These are phyloP conservation scores for Lavandula angustifolia DNA, from an alignment of 257 asterid genomes.

Conservation along the genomic window DNA sequence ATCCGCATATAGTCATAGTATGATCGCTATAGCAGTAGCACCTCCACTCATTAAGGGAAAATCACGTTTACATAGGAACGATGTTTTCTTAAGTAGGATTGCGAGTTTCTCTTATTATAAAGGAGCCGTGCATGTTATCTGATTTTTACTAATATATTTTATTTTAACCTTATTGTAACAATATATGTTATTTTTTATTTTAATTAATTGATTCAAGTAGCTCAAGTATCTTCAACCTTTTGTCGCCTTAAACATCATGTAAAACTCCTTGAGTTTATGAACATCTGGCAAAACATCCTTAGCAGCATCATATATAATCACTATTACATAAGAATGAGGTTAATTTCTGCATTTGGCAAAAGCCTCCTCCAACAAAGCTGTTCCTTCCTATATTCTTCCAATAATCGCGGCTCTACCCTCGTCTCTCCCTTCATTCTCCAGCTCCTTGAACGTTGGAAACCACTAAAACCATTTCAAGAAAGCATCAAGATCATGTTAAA, in stretches of 20 bases:
- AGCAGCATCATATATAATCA: too few species aligned
- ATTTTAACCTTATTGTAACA: too few species aligned
- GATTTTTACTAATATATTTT: neutral
- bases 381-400: slow-evolving; percentile 40
- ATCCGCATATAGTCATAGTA: neutral
- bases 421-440: slow-evolving; percentile 42
- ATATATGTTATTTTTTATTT: too few species aligned
- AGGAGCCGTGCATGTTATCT: neutral
- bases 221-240: slow-evolving; percentile 3
- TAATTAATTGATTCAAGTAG: too few species aligned
- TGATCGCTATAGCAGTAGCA: neutral
- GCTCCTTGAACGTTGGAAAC: slow-evolving; percentile 48
- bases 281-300: slow-evolving; percentile 57
- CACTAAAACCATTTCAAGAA: slow-evolving; percentile 45
- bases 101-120: too few species aligned
- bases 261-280: slow-evolving; percentile 46
- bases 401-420: slow-evolving; percentile 36
- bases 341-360: slow-evolving; percentile 45
- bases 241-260: slow-evolving; percentile 24
- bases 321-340: too few species aligned
- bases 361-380: slow-evolving; percentile 53
- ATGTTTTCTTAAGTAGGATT: too few species aligned
- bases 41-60: too few species aligned
- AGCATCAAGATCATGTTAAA: neutral
- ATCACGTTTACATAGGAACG: too few species aligned